Base-by-base conservation (phyloP, 2,329 filamentous ascomycete species). In the Fusarium sp. region DNA sequence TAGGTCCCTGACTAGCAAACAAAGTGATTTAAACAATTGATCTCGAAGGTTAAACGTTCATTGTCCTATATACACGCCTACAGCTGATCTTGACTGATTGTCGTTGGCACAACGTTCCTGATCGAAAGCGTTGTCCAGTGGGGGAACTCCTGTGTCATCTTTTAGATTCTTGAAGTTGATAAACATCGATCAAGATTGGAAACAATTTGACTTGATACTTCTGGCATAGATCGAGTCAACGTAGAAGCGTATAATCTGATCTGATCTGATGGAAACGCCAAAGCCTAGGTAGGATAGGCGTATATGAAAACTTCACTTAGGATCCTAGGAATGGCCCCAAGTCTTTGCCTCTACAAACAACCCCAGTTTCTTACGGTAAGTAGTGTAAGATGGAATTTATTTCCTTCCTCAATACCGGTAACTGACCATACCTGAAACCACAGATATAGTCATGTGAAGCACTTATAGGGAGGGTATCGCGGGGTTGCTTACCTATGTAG, bases 341-440 rank as follows among this genome's bases (percentile, higher is more conserved):
- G 22, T 24, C 22, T 24, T 6, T 24, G 22, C 22, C 28, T 31
- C 7, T 31, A 31, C 28, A 24, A n/a, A 15, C 6, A 13, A 20
- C 5, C 26, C 42, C 42, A 22, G 5, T 43, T 26, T 15, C 18
- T 42, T 58, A 48, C 53, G 46, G 40, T 59, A 17, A 28, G 13
- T 28, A 18, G n/a, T 33, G 8, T 33, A 18, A 6, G 24, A 9
- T 44, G 46, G 4, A 24, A 28, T 43, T 60, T 54, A 4, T 42
- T 53, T 43, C 62, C 61, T 15, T 20, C 52, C 28, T 22, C 22
- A 28, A 36, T 42, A 65, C 62, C 46, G 42, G 65, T 60, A 44
- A 53, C 7, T 54, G 42, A 44, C 24, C 34, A 38, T 63, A 43
- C 20, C 24, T 65, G 24, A 18, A 34, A 38, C 26, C 55, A 20